Evolutionary conservation across 1,284 basidiomycete genomes (phyloP).

Genomic region (Amylostereum chailletii): DNA sequence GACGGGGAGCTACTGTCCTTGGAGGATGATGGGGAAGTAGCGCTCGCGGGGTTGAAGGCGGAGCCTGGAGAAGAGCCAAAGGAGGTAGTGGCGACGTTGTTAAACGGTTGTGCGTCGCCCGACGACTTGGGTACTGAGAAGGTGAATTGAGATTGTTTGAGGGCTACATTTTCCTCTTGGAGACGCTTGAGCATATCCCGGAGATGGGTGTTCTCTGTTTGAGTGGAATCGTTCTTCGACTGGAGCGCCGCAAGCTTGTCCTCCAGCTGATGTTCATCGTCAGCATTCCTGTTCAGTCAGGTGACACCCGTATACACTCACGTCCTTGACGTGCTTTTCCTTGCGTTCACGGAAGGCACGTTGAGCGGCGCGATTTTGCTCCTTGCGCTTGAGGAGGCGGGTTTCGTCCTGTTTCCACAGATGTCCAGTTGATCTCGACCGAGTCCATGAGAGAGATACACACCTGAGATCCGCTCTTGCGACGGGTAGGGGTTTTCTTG

Average conservation of each 20-base stretch:
- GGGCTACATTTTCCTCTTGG: constrained; percentile 67
- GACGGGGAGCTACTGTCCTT: constrained; percentile 9
- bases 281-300: not conserved
- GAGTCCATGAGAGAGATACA: constrained; percentile 2
- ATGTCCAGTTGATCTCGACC: not conserved
- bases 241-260: constrained; percentile 76
- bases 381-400: constrained; percentile 72
- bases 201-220: constrained; percentile 69
- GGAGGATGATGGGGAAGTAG: constrained; percentile 16
- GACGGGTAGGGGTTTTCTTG: constrained; percentile 24
- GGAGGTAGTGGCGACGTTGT: constrained; percentile 13
- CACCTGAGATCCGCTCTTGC: constrained; percentile 32
- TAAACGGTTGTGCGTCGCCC: constrained; percentile 11
- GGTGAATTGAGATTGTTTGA: constrained; percentile 69
- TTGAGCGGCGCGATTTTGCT: constrained; percentile 81
- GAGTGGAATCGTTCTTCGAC: constrained; percentile 59
- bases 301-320: constrained; percentile 29
- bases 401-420: constrained; percentile 48
- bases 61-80: constrained; percentile 9
- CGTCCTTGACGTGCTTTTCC: constrained; percentile 84
- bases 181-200: constrained; percentile 69
- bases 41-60: constrained; percentile 4
- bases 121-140: constrained; percentile 55
- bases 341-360: constrained; percentile 81
- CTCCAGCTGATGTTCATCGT: constrained; percentile 47